Conservation (phyloP, 345 rosid genomes). For the Salix exigua region DNA sequence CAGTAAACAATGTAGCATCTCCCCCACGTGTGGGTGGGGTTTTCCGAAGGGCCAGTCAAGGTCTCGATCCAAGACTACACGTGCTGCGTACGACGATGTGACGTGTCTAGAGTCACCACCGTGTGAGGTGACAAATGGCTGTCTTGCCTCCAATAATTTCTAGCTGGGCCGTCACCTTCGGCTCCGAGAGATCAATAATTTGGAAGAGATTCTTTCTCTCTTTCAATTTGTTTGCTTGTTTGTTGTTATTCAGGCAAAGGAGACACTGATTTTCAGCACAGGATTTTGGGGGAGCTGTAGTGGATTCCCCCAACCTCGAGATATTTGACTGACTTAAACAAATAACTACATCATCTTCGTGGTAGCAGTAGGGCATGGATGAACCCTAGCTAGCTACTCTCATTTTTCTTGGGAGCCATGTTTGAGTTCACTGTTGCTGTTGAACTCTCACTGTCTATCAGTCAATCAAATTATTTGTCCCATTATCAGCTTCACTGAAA, state of each 20-base stretch:
- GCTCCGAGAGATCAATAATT: background rate
- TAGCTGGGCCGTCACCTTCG: constrained; percentile 18
- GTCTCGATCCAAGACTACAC: constrained; percentile 29
- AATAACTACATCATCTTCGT: background rate
- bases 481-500: constrained; percentile 15
- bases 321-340: background rate
- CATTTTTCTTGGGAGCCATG: background rate
- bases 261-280: background rate
- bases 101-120: constrained; percentile 7
- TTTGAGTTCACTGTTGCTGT: background rate
- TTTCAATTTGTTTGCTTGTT: background rate
- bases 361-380: too few species aligned
- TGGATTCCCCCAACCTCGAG: background rate
- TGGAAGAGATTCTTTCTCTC: background rate
- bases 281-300: background rate
- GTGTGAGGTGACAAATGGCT: constrained; percentile 24
- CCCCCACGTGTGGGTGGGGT: constrained; percentile 55
- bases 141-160: background rate
- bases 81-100: constrained; percentile 25
- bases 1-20: constrained; percentile 16
- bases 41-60: constrained; percentile 10
- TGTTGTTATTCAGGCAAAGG: background rate
- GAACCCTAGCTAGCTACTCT: too few species aligned
- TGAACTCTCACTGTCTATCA: constrained; percentile 17
- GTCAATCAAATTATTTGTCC: constrained; percentile 1